A percentile compares a stretch with the other conserved stretches of the same genome.
Evolutionary conservation across 1,284 basidiomycete genomes (phyloP).

Genomic region (Ustilago shanxiensis): DNA sequence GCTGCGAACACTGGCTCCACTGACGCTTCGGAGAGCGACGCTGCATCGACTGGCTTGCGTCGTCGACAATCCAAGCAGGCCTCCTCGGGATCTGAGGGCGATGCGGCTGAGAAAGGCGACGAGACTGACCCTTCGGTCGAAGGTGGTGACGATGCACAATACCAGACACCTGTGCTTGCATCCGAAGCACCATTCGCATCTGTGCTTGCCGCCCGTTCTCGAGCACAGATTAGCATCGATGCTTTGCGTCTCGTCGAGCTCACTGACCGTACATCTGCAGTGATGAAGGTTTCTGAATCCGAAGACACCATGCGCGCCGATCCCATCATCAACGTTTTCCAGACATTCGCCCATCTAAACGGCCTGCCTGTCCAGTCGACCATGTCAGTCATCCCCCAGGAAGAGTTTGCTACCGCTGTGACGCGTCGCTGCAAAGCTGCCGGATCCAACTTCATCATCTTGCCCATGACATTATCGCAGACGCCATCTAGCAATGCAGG

Average conservation of each 20-base stretch:
- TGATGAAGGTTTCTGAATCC: conserved; percentile 82
- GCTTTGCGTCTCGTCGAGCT: conserved; percentile 75
- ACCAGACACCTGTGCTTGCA: conserved; percentile 43
- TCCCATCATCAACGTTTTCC: conserved; percentile 83
- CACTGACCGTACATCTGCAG: conserved; percentile 85
- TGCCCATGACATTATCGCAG: conserved; percentile 79
- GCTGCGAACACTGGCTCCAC: conserved; percentile 22
- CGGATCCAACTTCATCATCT: conserved; percentile 80
- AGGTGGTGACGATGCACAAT: conserved; percentile 31
- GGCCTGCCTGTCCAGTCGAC: conserved; percentile 76
- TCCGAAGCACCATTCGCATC: conserved; percentile 44
- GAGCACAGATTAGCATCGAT: conserved; percentile 53
- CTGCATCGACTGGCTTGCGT: conserved; percentile 20
- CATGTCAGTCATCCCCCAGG: conserved; percentile 78
- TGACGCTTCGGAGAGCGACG: conserved; percentile 5
- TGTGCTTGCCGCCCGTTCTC: conserved; percentile 21
- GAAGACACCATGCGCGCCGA: conserved; percentile 80
- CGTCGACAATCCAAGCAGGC: conserved; percentile 30
- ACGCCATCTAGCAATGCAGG: conserved; percentile 3
- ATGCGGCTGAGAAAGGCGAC: conserved; percentile 26
- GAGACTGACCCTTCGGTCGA: conserved; percentile 39
- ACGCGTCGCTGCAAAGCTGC: conserved; percentile 76
- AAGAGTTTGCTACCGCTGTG: conserved; percentile 80
- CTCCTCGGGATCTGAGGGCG: conserved; percentile 24
- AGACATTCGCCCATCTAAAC: conserved; percentile 83